A percentile compares a stretch with the other conserved stretches of the same genome.
phyloP scores from a whole-genome alignment of 352 stramenopile genomes.

The Phytopythium chamaehyphon region DNA sequence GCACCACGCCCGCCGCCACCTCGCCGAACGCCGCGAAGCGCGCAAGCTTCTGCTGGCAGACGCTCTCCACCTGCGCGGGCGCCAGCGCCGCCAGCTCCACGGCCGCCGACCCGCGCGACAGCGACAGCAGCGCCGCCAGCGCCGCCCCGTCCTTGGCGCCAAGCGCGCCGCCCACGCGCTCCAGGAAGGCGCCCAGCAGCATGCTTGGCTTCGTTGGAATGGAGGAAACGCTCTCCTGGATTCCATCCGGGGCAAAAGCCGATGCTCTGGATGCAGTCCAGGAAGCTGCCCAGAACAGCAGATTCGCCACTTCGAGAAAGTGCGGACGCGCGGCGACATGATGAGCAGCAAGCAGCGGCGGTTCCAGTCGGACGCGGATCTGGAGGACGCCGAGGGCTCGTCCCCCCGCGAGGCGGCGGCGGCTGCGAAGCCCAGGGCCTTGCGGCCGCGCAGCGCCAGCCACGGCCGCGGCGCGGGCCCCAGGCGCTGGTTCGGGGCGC shows the following conservation, averaged over 20 bases:
- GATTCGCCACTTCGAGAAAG: neutral
- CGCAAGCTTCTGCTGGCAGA: constrained; percentile 49
- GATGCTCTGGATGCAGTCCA: too few relatives aligned
- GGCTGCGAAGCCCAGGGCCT: neutral
- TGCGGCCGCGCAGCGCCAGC: constrained; percentile 3
- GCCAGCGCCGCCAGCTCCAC: constrained; percentile 47
- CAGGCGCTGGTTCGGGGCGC: constrained; percentile 32
- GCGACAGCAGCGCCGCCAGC: constrained; percentile 51
- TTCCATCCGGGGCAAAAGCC: too few relatives aligned
- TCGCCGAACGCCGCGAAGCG: constrained; percentile 54
- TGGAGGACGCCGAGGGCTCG: constrained; percentile 10
- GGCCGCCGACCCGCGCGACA: constrained; percentile 22
- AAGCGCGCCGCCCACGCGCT: constrained; percentile 52
- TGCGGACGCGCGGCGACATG: neutral
- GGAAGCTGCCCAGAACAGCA: too few relatives aligned
- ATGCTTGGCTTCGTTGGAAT: constrained; percentile 24
- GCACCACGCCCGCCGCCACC: constrained; percentile 54
- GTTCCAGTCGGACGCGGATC: constrained; percentile 22
- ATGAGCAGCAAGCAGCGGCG: constrained; percentile 13
- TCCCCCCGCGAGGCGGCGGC: neutral
- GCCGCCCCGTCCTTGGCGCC: constrained; percentile 35
- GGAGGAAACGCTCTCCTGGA: too few relatives aligned
- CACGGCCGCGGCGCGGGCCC: neutral
- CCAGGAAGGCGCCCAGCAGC: constrained; percentile 58
- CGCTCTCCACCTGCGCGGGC: constrained; percentile 43